Conservation (phyloP, 495 filamentous ascomycete genomes). For the Friedmanniomyces simplex region DNA sequence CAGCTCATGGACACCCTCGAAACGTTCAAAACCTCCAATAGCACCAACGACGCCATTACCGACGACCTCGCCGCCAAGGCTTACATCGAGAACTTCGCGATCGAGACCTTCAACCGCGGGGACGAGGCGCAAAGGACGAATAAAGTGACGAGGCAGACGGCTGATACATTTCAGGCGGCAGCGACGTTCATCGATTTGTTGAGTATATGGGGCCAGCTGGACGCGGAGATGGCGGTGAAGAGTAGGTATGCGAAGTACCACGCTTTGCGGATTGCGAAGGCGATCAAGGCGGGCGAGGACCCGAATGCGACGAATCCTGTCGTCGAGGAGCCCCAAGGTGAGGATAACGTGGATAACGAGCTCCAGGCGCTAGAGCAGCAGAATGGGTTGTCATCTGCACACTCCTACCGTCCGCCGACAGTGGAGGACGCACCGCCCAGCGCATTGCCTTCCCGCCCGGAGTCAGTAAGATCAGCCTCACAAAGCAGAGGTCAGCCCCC, state of each 20-base stretch:
- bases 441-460: neutral
- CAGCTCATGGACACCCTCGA: conserved; percentile 87
- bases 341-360: conserved; percentile 46
- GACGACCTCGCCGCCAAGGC: conserved; percentile 80
- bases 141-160: conserved; percentile 86
- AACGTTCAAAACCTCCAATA: conserved; percentile 56
- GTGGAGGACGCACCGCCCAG: neutral
- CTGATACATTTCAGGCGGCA: conserved; percentile 84
- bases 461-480: too few species aligned
- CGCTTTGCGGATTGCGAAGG: conserved; percentile 79
- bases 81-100: conserved; percentile 86
- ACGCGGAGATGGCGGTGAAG: conserved; percentile 70
- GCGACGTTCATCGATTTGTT: conserved; percentile 82
- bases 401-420: neutral
- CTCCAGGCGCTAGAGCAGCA: conserved; percentile 44
- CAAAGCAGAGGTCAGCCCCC: neutral
- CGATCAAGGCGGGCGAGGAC: conserved; percentile 81
- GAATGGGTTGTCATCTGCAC: neutral
- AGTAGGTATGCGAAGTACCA: conserved; percentile 97
- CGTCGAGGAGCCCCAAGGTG: conserved; percentile 28
- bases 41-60: conserved; percentile 58
- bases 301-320: conserved; percentile 79
- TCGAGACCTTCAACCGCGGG: conserved; percentile 75
- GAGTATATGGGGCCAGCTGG: conserved; percentile 67
- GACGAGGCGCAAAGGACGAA: conserved; percentile 72